Percentiles rank a stretch among this genome's conserved stretches.
Conservation (phyloP, 2,329 filamentous ascomycete genomes). For the Talaromyces sp. region DNA sequence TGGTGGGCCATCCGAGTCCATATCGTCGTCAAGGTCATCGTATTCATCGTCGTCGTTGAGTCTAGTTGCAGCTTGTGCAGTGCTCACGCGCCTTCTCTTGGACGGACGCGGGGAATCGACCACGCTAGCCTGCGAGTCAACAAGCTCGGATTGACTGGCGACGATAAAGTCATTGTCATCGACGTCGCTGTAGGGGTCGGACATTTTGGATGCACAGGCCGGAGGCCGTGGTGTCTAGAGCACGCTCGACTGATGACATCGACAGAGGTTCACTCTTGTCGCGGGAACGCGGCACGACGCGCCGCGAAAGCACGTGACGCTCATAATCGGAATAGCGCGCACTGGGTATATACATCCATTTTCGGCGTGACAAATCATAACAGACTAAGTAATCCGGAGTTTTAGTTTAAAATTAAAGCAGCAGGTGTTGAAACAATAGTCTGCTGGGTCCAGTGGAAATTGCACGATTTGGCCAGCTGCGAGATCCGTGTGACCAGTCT, state of each 20-base stretch:
- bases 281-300: neutral
- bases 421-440: neutral
- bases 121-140: neutral
- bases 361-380: neutral
- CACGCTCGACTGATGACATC: neutral
- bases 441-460: neutral
- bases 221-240: neutral
- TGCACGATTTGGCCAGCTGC: neutral
- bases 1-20: slow-evolving; percentile 13
- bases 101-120: slow-evolving; percentile 20
- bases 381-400: neutral
- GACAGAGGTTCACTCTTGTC: neutral
- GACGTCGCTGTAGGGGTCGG: slow-evolving; percentile 21
- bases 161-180: slow-evolving; percentile 20
- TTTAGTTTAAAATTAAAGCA: neutral
- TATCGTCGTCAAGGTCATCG: slow-evolving; percentile 10
- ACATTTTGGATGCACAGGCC: slow-evolving; percentile 4
- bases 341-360: neutral
- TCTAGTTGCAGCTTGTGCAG: neutral
- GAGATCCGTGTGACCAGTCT: neutral
- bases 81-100: slow-evolving; percentile 27
- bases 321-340: neutral
- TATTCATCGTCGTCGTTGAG: neutral
- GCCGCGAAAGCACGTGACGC: slow-evolving; percentile 8
- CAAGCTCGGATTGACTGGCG: slow-evolving; percentile 12